A percentile compares a stretch with the other conserved stretches of the same genome.
phyloP scores from a whole-genome alignment of 1,139 yeast genomes.

The Candida pseudocylindracea region DNA sequence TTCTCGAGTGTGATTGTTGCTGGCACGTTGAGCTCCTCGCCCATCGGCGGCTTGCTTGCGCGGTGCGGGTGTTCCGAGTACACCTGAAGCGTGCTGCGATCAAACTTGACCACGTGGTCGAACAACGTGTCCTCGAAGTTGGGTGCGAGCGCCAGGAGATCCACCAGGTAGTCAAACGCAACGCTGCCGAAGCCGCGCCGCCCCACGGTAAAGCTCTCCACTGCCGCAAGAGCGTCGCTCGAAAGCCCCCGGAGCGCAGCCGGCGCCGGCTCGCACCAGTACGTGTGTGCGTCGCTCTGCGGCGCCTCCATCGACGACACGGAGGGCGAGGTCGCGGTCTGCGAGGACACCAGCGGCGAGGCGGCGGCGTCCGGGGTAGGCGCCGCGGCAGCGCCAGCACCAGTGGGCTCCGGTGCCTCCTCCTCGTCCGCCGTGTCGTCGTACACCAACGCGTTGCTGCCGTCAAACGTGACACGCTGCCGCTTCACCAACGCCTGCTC shows the following conservation, averaged over 20 bases:
- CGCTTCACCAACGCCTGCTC: no score
- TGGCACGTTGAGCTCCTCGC: constrained; percentile 63
- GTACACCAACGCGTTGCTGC: no score
- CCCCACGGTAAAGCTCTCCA: constrained; percentile 56
- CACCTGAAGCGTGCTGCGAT: constrained; percentile 36
- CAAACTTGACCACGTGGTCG: constrained; percentile 35
- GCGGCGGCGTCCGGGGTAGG: no score
- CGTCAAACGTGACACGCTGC: no score
- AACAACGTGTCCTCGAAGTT: constrained; percentile 10
- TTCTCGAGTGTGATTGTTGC: constrained; percentile 55
- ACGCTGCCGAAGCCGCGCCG: constrained; percentile 59
- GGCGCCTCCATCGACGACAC: no score
- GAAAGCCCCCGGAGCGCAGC: constrained; percentile 25
- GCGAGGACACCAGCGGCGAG: no score
- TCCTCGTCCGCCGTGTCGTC: no score
- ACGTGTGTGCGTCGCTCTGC: constrained; percentile 5
- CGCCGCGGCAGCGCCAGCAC: no score
- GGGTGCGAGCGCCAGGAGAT: constrained; percentile 20
- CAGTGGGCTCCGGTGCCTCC: no score
- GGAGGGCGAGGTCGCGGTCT: no score
- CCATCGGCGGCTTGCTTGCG: constrained; percentile 32
- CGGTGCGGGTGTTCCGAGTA: constrained; percentile 25
- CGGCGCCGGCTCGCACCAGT: constrained; percentile 67
- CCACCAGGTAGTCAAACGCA: constrained; percentile 52
- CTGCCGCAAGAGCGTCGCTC: constrained; percentile 25